phyloP scores from a whole-genome alignment of 2,329 filamentous ascomycete genomes.

The Cordyceps pruinosa region DNA sequence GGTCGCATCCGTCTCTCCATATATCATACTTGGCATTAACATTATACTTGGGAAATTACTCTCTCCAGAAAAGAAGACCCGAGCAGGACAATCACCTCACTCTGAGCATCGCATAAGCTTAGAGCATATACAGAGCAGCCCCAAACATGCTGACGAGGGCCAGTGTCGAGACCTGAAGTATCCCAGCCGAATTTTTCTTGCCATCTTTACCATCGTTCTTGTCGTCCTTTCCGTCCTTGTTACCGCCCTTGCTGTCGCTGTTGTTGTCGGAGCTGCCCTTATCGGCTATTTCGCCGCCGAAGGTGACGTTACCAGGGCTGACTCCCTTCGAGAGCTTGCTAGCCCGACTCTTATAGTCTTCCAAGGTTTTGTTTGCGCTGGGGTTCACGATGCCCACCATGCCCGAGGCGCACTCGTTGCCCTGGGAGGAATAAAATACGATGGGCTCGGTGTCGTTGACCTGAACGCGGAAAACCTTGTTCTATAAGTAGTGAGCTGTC shows the following conservation, averaged over 20 bases:
- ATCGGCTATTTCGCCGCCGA: conserved; percentile 25
- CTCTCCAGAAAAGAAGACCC: background rate
- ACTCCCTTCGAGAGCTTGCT: conserved; percentile 21
- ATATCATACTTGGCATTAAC: too few species aligned
- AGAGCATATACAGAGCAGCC: conserved; percentile 18
- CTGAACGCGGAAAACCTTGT: conserved; percentile 29
- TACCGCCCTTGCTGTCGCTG: conserved; percentile 5
- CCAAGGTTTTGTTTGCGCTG: conserved; percentile 22
- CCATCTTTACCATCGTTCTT: conserved; percentile 9
- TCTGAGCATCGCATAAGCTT: background rate
- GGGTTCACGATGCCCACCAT: conserved; percentile 36
- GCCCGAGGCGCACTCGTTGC: conserved; percentile 29
- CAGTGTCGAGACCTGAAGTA: conserved; percentile 15
- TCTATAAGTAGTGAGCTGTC: conserved; percentile 15
- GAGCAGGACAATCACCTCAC: background rate
- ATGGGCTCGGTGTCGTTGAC: conserved; percentile 27
- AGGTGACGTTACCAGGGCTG: conserved; percentile 20
- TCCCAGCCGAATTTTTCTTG: conserved; percentile 16
- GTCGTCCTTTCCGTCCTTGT: background rate
- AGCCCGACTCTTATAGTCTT: conserved; percentile 26
- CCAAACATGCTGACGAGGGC: conserved; percentile 17
- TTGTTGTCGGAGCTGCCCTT: conserved; percentile 16
- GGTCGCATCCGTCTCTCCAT: too few species aligned
- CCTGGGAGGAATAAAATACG: conserved; percentile 34
- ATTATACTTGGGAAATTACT: too few species aligned